Evolutionary conservation across 108 stramenopile species (phyloP).

Genomic region (Nannochloropsis gaditana): DNA sequence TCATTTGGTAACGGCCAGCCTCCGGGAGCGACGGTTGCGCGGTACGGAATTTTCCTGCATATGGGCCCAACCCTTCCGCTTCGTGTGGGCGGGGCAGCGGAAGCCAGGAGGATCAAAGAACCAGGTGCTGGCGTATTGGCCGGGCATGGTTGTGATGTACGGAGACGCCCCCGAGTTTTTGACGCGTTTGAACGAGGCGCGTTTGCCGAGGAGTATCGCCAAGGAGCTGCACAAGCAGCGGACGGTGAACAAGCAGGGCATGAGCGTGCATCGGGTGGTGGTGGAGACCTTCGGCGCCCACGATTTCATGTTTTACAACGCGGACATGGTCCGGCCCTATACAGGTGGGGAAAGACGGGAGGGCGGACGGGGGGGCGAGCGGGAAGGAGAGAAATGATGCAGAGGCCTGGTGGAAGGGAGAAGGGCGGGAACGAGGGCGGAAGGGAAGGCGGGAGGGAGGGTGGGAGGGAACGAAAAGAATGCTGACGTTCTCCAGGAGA

Average conservation of each 20-base stretch:
- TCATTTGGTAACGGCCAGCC: neutral
- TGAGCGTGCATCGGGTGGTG: slow-evolving; percentile 29
- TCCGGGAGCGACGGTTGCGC: neutral
- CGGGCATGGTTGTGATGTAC: slow-evolving; percentile 42
- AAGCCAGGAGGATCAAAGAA: slow-evolving; percentile 16
- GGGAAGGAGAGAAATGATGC: too few species aligned
- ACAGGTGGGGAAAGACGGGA: neutral
- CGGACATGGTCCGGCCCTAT: slow-evolving; percentile 29
- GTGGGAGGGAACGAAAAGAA: too few species aligned
- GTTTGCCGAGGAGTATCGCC: slow-evolving; percentile 30
- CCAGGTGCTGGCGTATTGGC: slow-evolving; percentile 32
- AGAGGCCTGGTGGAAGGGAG: too few species aligned
- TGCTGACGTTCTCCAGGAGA: too few species aligned
- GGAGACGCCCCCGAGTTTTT: slow-evolving; percentile 32
- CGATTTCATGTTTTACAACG: slow-evolving; percentile 34
- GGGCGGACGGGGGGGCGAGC: neutral
- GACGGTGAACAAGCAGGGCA: slow-evolving; percentile 28
- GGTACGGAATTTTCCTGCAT: slow-evolving; percentile 36
- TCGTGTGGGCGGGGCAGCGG: slow-evolving; percentile 45
- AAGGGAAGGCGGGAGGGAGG: too few species aligned
- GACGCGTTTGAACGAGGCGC: slow-evolving; percentile 31
- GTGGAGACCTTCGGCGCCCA: slow-evolving; percentile 43
- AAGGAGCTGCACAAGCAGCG: slow-evolving; percentile 42
- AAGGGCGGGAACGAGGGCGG: too few species aligned
- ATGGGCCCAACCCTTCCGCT: slow-evolving; percentile 34